phyloP scores from a whole-genome alignment of 2,329 filamentous ascomycete species.

The Claviceps maximensis region DNA sequence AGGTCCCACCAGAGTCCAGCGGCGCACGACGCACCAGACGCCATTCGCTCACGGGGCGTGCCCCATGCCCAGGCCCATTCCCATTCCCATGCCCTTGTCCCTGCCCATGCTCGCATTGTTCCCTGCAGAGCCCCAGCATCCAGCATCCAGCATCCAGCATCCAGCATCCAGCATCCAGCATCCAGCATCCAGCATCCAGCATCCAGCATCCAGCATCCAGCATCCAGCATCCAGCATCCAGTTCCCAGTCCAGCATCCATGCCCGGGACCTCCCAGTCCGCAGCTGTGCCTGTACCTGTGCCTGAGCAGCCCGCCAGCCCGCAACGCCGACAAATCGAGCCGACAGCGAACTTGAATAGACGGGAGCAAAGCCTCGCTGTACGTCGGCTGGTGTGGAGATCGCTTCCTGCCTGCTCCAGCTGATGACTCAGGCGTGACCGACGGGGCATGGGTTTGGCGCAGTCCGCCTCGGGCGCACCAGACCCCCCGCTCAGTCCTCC shows the following conservation, averaged over 20 bases:
- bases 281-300: constrained; percentile 1
- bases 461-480: background rate
- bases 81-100: too few species aligned
- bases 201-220: background rate
- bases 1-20: too few species aligned
- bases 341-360: too few species aligned
- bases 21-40: too few species aligned
- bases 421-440: background rate
- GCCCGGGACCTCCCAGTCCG: background rate
- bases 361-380: too few species aligned
- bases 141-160: too few species aligned
- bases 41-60: background rate
- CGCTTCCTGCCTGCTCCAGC: background rate
- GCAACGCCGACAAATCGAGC: background rate
- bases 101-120: constrained; percentile 1
- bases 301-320: background rate
- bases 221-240: too few species aligned
- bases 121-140: background rate
- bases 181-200: background rate
- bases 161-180: too few species aligned
- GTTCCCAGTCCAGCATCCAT: background rate
- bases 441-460: background rate
- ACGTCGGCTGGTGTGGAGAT: background rate
- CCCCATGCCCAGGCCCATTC: background rate
- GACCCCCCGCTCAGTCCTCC: constrained; percentile 2